Base-by-base conservation (phyloP, 225 moss, liverwort and hornwort genomes). In the Pseudoscleropodium purum region DNA sequence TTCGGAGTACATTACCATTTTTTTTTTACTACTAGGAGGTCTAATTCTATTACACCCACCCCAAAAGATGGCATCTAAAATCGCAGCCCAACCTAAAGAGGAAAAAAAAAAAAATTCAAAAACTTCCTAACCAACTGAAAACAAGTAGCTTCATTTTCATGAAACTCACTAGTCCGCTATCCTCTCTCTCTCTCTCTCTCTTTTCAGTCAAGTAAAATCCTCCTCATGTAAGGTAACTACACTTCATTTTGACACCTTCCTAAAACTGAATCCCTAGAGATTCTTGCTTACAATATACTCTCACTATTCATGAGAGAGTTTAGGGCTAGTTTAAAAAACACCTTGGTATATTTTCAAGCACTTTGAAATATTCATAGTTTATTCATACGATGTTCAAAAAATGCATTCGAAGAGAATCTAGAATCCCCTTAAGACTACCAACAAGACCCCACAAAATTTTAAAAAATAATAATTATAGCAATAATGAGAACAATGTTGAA, bases 241-340 rank as follows among this genome's bases (percentile, higher is more conserved):
- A 39, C 14, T 7, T 24, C 26, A 72, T 27, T 43, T 27, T 1
- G 5, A 43, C 15, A 5, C 27, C 43, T 73, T 73, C 26, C 27
- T 15, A 41, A 16, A 43, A 26, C 2, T 5, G 1, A 15, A 15
- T 3, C 5, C 7, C 3, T 16, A 43, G 0, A 43, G 0, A 27
- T 43, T 43, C 16, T 43, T 15, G 16, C 7, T 3, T 43, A 25
- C 16, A 73, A 43, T 41, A 5, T 43, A 43, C 5, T 72, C 25
- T 21, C 21, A 72, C 5, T 26, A 26, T 72, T 26, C 4, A 41
- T 41, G 24, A n/a, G 24, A n/a, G 13, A n/a, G 4, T 13, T 1
- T 70, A 70, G 2, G 7, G 2, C 24, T 4, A 0, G 9, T 70
- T 70, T 70, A 7, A 70, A 7, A 39, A 70, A 70, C 2, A 39